Conservation (phyloP, 192 early-diverging fungal genomes). For the Umbelopsis ramanniana region DNA sequence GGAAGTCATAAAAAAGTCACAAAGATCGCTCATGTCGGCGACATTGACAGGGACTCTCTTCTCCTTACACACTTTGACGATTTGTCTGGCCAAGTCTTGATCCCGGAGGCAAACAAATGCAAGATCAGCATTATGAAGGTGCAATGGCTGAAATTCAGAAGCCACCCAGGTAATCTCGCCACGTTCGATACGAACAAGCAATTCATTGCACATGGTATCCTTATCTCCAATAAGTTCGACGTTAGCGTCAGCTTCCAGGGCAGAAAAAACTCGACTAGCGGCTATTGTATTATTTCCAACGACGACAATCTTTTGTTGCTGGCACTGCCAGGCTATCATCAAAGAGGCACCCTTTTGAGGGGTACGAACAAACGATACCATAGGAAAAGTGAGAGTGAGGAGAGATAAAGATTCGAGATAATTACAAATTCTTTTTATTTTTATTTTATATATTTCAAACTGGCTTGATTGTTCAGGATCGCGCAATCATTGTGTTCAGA, state of each 20-base stretch:
- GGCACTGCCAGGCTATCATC: constrained; percentile 63
- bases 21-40: constrained; percentile 72
- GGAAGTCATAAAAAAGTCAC: constrained; percentile 83
- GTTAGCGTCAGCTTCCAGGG: constrained; percentile 69
- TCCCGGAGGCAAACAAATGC: constrained; percentile 54
- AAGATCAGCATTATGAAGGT: constrained; percentile 46
- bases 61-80: constrained; percentile 42
- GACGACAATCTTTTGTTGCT: constrained; percentile 61
- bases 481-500: constrained; percentile 11
- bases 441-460: background rate
- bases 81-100: constrained; percentile 27
- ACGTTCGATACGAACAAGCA: constrained; percentile 51
- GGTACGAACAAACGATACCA: constrained; percentile 16
- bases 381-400: background rate
- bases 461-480: constrained; percentile 8
- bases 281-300: constrained; percentile 71
- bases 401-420: background rate
- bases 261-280: constrained; percentile 68
- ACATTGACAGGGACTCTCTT: constrained; percentile 76
- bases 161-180: constrained; percentile 45
- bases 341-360: constrained; percentile 51
- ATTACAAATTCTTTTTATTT: background rate
- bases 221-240: constrained; percentile 61
- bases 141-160: constrained; percentile 45
- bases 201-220: constrained; percentile 42